Percentiles rank a stretch among this genome's conserved stretches.
phyloP scores from a whole-genome alignment of 2,329 filamentous ascomycete species.

The Penicillium paneum region DNA sequence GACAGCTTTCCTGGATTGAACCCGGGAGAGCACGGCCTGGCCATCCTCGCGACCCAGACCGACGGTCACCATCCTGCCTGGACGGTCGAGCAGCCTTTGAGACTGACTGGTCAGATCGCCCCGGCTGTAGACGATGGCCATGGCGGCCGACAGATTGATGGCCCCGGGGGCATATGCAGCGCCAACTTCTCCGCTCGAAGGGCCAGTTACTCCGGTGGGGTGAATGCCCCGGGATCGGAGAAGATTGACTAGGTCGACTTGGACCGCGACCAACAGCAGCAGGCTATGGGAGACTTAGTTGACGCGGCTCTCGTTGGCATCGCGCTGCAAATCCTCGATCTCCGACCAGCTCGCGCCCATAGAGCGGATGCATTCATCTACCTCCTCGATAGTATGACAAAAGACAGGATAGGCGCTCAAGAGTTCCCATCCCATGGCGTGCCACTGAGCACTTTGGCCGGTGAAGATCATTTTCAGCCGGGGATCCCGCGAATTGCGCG shows the following conservation, averaged over 20 bases:
- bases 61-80: no score
- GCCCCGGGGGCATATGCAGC: not conserved
- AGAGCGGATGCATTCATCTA: no score
- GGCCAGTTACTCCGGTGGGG: not conserved
- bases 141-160: not conserved
- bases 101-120: not conserved
- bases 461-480: not conserved
- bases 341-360: no score
- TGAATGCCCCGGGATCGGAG: not conserved
- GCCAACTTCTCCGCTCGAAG: not conserved
- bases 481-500: not conserved
- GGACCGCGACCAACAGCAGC: not conserved
- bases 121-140: not conserved
- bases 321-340: no score
- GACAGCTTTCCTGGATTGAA: not conserved
- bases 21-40: no score
- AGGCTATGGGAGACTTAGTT: no score
- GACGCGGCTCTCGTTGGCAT: no score
- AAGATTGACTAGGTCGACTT: not conserved
- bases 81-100: not conserved
- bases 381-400: no score
- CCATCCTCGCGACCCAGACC: no score
- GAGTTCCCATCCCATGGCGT: conserved; percentile 1
- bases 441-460: conserved; percentile 4
- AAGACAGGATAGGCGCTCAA: no score